Percentiles rank a stretch among this genome's conserved stretches.
phyloP scores from a whole-genome alignment of 2,329 filamentous ascomycete species.

The Talaromyces amestolkiae region DNA sequence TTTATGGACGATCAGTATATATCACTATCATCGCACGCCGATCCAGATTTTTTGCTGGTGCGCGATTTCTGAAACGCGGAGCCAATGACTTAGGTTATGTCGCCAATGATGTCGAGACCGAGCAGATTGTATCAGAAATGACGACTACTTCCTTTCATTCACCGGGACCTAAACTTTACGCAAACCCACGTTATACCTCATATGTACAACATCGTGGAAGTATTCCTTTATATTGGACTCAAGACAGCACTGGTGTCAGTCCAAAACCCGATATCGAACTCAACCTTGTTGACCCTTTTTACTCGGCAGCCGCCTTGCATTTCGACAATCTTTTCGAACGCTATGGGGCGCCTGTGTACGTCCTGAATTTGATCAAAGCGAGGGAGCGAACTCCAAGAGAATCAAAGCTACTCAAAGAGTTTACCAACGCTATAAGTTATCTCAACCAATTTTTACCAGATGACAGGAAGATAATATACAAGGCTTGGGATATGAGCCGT shows the following conservation, averaged over 20 bases:
- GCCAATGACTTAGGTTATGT: conserved; percentile 94
- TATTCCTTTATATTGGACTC: conserved; percentile 95
- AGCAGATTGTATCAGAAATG: conserved; percentile 95
- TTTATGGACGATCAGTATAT: conserved; percentile 85
- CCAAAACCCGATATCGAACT: conserved; percentile 96
- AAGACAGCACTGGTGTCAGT: conserved; percentile 90
- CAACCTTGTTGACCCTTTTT: conserved; percentile 94
- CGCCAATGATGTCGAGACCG: conserved; percentile 97
- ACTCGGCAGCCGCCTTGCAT: conserved; percentile 85
- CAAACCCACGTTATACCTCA: conserved; percentile 88
- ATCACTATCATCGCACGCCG: conserved; percentile 91
- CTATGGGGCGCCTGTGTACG: conserved; percentile 89
- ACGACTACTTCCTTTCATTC: conserved; percentile 94
- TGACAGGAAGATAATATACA: conserved; percentile 84
- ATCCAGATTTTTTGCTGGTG: conserved; percentile 90
- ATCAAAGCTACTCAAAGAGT: conserved; percentile 84
- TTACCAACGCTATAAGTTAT: conserved; percentile 81
- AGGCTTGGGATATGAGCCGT: conserved; percentile 97
- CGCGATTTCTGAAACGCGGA: conserved; percentile 88
- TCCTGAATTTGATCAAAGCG: conserved; percentile 85
- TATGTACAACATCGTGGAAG: conserved; percentile 96
- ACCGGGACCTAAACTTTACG: conserved; percentile 78
- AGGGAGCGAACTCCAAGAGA: conserved; percentile 86
- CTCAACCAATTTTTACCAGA: conserved; percentile 88
- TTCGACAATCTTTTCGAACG: conserved; percentile 93